Conservation (phyloP, 139 green algal species). For the Asterochloris erici region DNA sequence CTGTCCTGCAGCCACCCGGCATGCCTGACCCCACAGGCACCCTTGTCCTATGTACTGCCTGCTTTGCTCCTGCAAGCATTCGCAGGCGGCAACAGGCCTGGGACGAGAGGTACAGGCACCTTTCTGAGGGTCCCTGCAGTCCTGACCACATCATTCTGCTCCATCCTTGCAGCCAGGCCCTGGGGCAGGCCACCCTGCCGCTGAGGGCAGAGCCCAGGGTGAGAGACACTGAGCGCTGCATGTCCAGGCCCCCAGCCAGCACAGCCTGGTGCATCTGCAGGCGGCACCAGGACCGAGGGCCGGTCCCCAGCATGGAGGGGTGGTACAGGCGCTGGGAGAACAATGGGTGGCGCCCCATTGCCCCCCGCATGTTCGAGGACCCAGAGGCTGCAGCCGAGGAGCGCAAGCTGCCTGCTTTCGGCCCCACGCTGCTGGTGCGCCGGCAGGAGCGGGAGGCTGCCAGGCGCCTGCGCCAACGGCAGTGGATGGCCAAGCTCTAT, state of each 20-base stretch:
- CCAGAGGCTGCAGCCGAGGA: not conserved
- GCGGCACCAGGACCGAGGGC: not conserved
- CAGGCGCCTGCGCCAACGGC: not conserved
- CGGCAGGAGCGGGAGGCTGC: conserved; percentile 2
- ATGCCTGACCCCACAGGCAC: no score
- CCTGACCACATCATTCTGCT: no score
- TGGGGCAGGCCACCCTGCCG: not conserved
- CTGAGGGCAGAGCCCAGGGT: not conserved
- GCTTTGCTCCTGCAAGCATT: no score
- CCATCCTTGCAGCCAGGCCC: not conserved
- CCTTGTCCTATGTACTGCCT: no score
- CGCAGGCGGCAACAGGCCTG: no score
- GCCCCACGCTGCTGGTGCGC: conserved; percentile 1
- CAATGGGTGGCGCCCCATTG: conserved; percentile 72
- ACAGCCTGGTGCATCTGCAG: not conserved
- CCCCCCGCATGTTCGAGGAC: conserved; percentile 46
- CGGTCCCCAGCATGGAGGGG: conserved; percentile 10
- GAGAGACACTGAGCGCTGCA: not conserved
- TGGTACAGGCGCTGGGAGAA: conserved; percentile 69
- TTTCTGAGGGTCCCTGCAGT: no score
- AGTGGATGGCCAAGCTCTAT: conserved; percentile 20
- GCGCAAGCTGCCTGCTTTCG: conserved; percentile 3
- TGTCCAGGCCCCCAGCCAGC: not conserved
- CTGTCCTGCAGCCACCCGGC: not conserved
- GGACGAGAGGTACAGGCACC: no score